Conservation (phyloP, 768 basidiomycete species). For the Lactarius indigo region DNA sequence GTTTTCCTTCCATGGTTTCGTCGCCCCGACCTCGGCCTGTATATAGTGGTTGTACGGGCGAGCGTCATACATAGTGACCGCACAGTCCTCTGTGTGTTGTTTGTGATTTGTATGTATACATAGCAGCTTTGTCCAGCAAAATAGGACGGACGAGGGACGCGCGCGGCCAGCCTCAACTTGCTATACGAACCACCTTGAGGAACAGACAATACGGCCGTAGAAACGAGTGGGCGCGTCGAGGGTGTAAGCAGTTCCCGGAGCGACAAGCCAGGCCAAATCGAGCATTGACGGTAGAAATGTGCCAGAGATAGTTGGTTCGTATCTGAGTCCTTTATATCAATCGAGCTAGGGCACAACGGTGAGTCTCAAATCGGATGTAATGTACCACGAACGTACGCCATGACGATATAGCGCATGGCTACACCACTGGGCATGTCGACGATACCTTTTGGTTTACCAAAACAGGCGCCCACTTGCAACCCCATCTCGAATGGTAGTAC, state of each 20-base stretch:
- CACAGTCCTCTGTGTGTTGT: conserved; percentile 64
- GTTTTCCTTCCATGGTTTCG: conserved; percentile 29
- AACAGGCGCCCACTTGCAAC: conserved; percentile 53
- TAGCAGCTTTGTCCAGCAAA: conserved; percentile 77
- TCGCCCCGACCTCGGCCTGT: conserved; percentile 49
- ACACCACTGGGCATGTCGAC: conserved; percentile 55
- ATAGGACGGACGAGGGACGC: conserved; percentile 71
- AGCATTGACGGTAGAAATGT: conserved; percentile 84
- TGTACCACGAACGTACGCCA: conserved; percentile 51
- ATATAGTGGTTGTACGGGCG: conserved; percentile 61
- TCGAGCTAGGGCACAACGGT: conserved; percentile 43
- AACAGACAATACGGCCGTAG: conserved; percentile 50
- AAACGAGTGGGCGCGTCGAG: conserved; percentile 54
- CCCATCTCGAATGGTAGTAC: conserved; percentile 68
- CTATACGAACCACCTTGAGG: conserved; percentile 50
- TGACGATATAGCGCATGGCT: conserved; percentile 71
- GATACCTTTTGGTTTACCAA: conserved; percentile 55
- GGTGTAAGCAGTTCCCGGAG: conserved; percentile 58
- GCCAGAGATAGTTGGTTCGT: conserved; percentile 68
- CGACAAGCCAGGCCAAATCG: conserved; percentile 74
- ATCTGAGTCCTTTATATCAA: conserved; percentile 67
- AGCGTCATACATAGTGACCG: conserved; percentile 63
- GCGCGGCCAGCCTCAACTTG: conserved; percentile 61
- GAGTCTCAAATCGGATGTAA: neutral
- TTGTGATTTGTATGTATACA: conserved; percentile 60